Evolutionary conservation across 129 eudicot species (phyloP).

Genomic region (Scalesia atractyloides): DNA sequence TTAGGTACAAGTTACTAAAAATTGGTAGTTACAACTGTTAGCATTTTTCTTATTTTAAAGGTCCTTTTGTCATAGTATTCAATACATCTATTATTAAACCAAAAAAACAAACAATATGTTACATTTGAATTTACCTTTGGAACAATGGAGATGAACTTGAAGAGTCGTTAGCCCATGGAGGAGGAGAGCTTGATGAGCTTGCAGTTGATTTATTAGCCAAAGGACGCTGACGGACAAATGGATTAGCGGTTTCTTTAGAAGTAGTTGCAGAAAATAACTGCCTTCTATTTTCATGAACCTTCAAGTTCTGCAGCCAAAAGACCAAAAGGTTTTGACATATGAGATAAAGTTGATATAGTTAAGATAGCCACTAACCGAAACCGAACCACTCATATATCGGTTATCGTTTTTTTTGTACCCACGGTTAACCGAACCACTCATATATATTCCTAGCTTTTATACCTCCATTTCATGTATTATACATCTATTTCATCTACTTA

Average conservation of each 20-base stretch:
- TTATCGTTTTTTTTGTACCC: too few species aligned
- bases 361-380: too few species aligned
- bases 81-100: background rate
- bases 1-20: background rate
- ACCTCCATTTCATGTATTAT: too few species aligned
- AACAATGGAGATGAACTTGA: constrained; percentile 63
- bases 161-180: constrained; percentile 82
- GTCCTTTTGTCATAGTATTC: background rate
- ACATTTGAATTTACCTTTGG: constrained; percentile 52
- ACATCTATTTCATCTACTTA: too few species aligned
- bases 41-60: background rate
- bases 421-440: too few species aligned
- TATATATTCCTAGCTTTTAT: too few species aligned
- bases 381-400: too few species aligned
- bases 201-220: constrained; percentile 56
- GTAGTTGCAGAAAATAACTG: constrained; percentile 73
- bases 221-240: constrained; percentile 95
- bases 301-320: constrained; percentile 62
- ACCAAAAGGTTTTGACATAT: constrained; percentile 2
- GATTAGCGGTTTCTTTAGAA: constrained; percentile 69
- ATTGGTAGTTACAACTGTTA: background rate
- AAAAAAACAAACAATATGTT: background rate
- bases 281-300: constrained; percentile 84
- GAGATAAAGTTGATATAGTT: background rate
- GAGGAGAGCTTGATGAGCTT: constrained; percentile 60